Conservation (phyloP, 2,329 filamentous ascomycete genomes). For the Ophiostoma quercus region DNA sequence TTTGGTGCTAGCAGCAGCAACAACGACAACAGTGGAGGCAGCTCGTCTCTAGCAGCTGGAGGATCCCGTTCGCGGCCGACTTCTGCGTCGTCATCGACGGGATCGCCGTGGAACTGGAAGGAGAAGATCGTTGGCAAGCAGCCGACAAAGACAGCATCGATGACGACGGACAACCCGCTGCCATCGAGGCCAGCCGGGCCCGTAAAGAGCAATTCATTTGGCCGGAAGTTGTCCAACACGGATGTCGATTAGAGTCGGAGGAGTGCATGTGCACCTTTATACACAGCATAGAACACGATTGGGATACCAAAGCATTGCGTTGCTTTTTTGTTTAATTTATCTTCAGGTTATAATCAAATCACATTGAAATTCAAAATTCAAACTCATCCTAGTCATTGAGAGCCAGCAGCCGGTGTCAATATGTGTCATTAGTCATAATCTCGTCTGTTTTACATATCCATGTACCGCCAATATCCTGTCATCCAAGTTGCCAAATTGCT, state of each 20-base stretch:
- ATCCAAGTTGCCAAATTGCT: neutral
- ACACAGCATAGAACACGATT: neutral
- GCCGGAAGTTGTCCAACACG: neutral
- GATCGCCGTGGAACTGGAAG: slow-evolving; percentile 21
- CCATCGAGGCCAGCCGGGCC: neutral
- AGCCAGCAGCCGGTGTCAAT: neutral
- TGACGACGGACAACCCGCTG: neutral
- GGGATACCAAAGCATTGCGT: neutral
- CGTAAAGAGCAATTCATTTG: neutral
- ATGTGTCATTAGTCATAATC: slow-evolving; percentile 8
- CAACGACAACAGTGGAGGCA: neutral
- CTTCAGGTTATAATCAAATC: neutral
- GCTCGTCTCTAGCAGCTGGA: neutral
- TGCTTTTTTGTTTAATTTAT: neutral
- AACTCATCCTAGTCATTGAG: neutral
- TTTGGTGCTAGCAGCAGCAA: neutral
- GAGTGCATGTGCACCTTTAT: neutral
- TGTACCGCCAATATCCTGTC: neutral
- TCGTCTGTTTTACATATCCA: slow-evolving; percentile 4
- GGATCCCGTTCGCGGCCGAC: neutral
- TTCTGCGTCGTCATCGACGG: neutral
- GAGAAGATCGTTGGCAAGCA: slow-evolving; percentile 22
- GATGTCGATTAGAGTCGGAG: neutral
- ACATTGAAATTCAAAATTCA: too few species aligned
- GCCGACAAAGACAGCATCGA: slow-evolving; percentile 1